A percentile compares a stretch with the other conserved stretches of the same genome.
Evolutionary conservation across 176 grass and related monocot species (phyloP).

Genomic region (Panicum miliaceum): DNA sequence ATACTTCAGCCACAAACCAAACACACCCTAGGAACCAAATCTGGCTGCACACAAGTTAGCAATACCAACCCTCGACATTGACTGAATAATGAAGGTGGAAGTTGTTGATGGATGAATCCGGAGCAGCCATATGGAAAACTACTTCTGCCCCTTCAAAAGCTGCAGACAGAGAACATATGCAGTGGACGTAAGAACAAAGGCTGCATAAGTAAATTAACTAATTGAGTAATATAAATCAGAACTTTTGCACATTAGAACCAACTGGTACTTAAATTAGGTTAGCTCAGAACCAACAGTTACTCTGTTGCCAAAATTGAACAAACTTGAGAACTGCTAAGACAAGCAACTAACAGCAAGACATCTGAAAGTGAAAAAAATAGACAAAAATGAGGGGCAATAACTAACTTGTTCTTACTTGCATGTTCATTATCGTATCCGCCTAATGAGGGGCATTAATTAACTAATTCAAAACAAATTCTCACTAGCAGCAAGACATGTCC

Average conservation of each 20-base stretch:
- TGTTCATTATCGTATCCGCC: not conserved
- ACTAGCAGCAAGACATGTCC: not conserved
- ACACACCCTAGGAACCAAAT: slow-evolving; percentile 19
- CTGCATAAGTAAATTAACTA: not conserved
- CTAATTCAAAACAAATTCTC: not conserved
- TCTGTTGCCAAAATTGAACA: not conserved
- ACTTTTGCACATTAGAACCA: not conserved
- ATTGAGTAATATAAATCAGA: slow-evolving; percentile 4
- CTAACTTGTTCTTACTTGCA: not conserved
- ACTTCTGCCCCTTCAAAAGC: slow-evolving; percentile 87
- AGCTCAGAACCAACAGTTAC: not conserved
- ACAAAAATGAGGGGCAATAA: not conserved
- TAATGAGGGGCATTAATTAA: not conserved
- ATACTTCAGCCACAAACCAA: too few species aligned
- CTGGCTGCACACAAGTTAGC: slow-evolving; percentile 20
- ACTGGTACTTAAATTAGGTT: not conserved
- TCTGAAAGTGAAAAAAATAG: slow-evolving; percentile 3
- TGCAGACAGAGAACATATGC: slow-evolving; percentile 48
- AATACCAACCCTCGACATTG: slow-evolving; percentile 84
- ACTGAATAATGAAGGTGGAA: slow-evolving; percentile 97
- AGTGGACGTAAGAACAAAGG: slow-evolving; percentile 19
- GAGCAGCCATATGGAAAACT: slow-evolving; percentile 99
- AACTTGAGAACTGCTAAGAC: not conserved
- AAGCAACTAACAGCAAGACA: slow-evolving; percentile 2
- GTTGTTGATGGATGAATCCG: slow-evolving; percentile 98